Conservation (phyloP, 2,329 filamentous ascomycete species). For the Pezicula radicicola region DNA sequence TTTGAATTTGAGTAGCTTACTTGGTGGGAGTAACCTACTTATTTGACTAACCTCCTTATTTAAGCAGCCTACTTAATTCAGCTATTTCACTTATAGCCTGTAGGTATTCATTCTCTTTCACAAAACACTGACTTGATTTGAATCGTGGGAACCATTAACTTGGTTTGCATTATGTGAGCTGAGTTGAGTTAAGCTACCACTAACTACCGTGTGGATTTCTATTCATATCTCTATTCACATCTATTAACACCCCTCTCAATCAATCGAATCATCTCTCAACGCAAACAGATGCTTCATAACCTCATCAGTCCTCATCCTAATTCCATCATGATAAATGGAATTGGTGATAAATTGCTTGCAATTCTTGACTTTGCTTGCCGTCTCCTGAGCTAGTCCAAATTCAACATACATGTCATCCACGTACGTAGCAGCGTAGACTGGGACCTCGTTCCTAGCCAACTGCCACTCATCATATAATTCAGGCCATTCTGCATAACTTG, state of each 20-base stretch:
- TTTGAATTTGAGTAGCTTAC: no score
- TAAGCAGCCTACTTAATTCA: no score
- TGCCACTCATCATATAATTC: slow-evolving; percentile 72
- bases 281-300: slow-evolving; percentile 74
- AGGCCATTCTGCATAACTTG: slow-evolving; percentile 67
- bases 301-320: slow-evolving; percentile 71
- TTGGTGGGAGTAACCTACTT: no score
- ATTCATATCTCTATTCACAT: not conserved
- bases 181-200: no score
- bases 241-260: slow-evolving; percentile 32
- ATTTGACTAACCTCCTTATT: no score
- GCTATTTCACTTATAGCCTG: no score
- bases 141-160: no score
- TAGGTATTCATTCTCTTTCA: no score
- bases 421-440: slow-evolving; percentile 81
- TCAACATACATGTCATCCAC: slow-evolving; percentile 93
- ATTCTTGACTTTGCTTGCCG: slow-evolving; percentile 69
- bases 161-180: no score
- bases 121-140: no score
- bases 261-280: slow-evolving; percentile 66
- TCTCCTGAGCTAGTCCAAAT: slow-evolving; percentile 68
- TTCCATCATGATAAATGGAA: slow-evolving; percentile 79
- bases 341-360: slow-evolving; percentile 85
- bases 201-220: no score
- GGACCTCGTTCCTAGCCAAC: slow-evolving; percentile 74